phyloP scores from a whole-genome alignment of 192 early-diverging fungal genomes.

The Dispira parvispora region DNA sequence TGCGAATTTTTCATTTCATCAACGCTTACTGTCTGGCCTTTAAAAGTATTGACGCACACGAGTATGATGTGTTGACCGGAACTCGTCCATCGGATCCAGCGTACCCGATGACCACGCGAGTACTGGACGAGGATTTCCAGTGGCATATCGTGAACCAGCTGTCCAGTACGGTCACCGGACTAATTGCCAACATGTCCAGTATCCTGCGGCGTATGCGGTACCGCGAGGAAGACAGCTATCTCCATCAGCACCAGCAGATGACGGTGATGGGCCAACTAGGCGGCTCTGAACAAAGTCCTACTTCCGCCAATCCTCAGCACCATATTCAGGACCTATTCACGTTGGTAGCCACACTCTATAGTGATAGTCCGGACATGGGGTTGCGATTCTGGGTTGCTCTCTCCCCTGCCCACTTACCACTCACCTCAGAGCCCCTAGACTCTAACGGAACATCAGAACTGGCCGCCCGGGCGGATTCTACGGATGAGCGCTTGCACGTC shows the following conservation, averaged over 20 bases:
- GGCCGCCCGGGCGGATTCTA: slow-evolving; percentile 14
- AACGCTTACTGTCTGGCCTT: slow-evolving; percentile 43
- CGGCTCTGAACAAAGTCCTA: slow-evolving; percentile 13
- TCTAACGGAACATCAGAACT: too few species aligned
- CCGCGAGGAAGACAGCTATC: slow-evolving; percentile 45
- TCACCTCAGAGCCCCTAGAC: not conserved
- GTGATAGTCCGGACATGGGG: slow-evolving; percentile 55
- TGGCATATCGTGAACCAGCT: slow-evolving; percentile 32
- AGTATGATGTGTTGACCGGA: slow-evolving; percentile 16
- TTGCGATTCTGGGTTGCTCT: slow-evolving; percentile 44
- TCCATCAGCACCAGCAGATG: slow-evolving; percentile 24
- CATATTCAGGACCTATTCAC: slow-evolving; percentile 56
- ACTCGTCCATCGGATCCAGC: not conserved
- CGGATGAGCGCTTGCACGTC: slow-evolving; percentile 34
- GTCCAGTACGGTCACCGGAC: slow-evolving; percentile 28
- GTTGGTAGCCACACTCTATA: slow-evolving; percentile 55
- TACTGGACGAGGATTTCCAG: slow-evolving; percentile 24
- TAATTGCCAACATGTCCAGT: slow-evolving; percentile 38
- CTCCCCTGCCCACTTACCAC: slow-evolving; percentile 3
- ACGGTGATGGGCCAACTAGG: slow-evolving; percentile 14
- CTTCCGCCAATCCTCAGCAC: slow-evolving; percentile 21
- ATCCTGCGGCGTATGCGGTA: slow-evolving; percentile 43
- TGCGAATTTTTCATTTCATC: slow-evolving; percentile 43
- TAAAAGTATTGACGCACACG: slow-evolving; percentile 20
- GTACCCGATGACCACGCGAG: slow-evolving; percentile 23